Evolutionary conservation across 148 eudicot genomes (phyloP), one percentile per base, ranked within the genome.

Genomic region (Agrostemma githago): DNA sequence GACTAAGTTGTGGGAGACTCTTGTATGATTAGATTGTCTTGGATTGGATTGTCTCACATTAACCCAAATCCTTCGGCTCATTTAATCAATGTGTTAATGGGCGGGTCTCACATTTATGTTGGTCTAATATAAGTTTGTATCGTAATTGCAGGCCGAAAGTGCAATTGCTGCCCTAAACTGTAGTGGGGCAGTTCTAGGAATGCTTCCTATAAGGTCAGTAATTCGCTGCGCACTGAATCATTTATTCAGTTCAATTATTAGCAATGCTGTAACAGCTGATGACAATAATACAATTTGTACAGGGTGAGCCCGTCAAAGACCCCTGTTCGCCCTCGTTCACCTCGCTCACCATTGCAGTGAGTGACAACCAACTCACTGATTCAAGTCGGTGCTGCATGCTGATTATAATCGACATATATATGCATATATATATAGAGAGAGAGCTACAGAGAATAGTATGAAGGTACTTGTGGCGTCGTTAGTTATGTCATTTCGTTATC

Each of bases 161-260:
- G 94, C 94, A 51, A 89, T 89, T 80, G 76, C 84, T 43, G 94
- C 94, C 71, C 83, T 89, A 79, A 89, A 85, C 86, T 88, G 88
- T 64, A 89, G 91, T 40, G 94, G 94, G 39, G 83, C 77, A 14
- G 82, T 88, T 66, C 74, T 89, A 75, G 94, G 94, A 80, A 66
- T 88, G 2, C 78, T 88, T 68, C 94, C 91, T 26, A 89, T 89
- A 78, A 88, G 94, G 94, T 89, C 46, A 20, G 69, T 65, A 69
- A 14, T 68, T 10, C 61, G 12, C 71, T 17, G 37, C 26, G 37
- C 56, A 67, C 11, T 17, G 44, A 38, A 2, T 68, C 71, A 46
- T 44, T 68, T 68, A 5, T 12, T 62, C 21, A 15, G 16, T 40
- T 15, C 69, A 39, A 6, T 40, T n/a, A 66, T 66, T 7, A 40